Percentiles rank a stretch among this genome's conserved stretches.
These are phyloP conservation scores for Solanum chacoense DNA, from an alignment of 305 asterid genomes.

Conservation along the genomic window DNA sequence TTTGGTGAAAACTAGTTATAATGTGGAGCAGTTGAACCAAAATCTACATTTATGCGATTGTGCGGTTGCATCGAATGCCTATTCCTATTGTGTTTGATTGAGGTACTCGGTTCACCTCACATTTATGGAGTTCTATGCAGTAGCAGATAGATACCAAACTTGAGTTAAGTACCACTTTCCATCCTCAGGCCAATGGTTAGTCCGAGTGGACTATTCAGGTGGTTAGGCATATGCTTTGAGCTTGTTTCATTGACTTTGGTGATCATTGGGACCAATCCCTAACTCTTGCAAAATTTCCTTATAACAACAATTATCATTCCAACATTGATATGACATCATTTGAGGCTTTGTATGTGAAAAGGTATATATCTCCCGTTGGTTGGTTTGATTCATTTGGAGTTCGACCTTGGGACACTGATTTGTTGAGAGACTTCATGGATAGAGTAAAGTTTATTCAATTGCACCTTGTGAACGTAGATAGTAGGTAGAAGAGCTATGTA, in stretches of 20 bases:
- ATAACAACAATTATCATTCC: background rate
- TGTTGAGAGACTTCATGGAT: background rate
- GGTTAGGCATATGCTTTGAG: background rate
- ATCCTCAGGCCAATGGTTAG: too few relatives aligned
- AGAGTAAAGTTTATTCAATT: background rate
- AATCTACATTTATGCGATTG: too few relatives aligned
- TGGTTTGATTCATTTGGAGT: background rate
- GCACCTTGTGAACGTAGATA: background rate
- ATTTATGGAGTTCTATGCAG: background rate
- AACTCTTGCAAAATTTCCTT: background rate
- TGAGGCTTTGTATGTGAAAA: background rate
- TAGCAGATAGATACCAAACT: too few relatives aligned
- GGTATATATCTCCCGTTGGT: background rate
- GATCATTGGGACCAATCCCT: background rate
- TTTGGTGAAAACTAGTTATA: too few relatives aligned
- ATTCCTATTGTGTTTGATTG: background rate
- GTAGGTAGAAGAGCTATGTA: background rate
- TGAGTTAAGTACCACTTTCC: too few relatives aligned
- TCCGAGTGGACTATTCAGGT: background rate
- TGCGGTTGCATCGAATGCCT: background rate
- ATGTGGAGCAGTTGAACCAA: too few relatives aligned
- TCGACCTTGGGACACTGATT: background rate
- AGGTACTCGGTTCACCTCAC: background rate
- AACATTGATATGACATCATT: background rate
- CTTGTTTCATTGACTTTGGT: background rate